phyloP scores from a whole-genome alignment of 1,284 basidiomycete genomes.

The Inonotus hispidus region DNA sequence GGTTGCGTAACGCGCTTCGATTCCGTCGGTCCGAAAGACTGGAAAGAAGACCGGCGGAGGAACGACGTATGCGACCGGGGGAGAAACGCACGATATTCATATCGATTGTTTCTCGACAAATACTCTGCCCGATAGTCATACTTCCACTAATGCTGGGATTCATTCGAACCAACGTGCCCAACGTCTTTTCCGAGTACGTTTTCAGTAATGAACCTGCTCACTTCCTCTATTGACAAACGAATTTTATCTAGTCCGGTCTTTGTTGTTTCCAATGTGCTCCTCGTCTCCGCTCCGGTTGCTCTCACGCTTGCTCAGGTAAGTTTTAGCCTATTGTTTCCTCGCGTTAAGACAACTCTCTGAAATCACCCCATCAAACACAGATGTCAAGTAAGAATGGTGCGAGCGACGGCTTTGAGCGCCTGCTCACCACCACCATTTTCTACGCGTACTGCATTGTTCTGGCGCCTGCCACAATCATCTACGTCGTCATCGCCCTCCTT shows the following conservation, averaged over 20 bases:
- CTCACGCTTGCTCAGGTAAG: slow-evolving; percentile 72
- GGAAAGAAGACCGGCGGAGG: neutral
- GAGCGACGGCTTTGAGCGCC: slow-evolving; percentile 84
- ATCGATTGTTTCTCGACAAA: slow-evolving; percentile 76
- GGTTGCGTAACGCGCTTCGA: slow-evolving; percentile 38
- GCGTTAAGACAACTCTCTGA: slow-evolving; percentile 13
- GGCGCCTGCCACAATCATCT: slow-evolving; percentile 70
- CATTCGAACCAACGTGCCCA: slow-evolving; percentile 54
- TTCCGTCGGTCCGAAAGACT: neutral
- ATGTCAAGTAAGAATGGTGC: slow-evolving; percentile 79
- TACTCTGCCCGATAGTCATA: slow-evolving; percentile 76
- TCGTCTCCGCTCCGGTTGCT: slow-evolving; percentile 78
- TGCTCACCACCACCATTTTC: slow-evolving; percentile 80
- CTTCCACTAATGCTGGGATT: slow-evolving; percentile 69
- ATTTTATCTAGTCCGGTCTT: slow-evolving; percentile 63
- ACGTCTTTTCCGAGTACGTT: slow-evolving; percentile 70
- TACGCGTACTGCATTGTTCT: slow-evolving; percentile 81
- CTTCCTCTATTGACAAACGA: neutral
- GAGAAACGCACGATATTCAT: slow-evolving; percentile 83
- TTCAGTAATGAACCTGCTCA: slow-evolving; percentile 18
- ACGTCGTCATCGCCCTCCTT: slow-evolving; percentile 68
- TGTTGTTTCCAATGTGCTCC: slow-evolving; percentile 71
- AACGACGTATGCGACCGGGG: slow-evolving; percentile 37
- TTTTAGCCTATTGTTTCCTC: neutral
- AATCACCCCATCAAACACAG: slow-evolving; percentile 31